phyloP scores from a whole-genome alignment of 2,329 filamentous ascomycete species.

The Aspergillus sp. region DNA sequence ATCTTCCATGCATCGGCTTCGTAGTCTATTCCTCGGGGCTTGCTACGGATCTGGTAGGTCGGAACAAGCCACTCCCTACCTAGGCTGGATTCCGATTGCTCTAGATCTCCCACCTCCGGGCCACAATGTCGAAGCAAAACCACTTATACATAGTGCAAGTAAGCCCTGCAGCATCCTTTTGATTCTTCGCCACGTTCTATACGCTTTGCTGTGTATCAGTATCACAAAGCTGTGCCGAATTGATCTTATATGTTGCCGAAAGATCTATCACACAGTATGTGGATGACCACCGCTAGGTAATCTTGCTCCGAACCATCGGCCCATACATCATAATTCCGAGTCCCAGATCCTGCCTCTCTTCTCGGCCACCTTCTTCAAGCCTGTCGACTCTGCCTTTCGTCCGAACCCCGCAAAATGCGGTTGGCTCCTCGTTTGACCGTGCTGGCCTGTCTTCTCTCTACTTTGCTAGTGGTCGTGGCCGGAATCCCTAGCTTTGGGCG shows the following conservation, averaged over 20 bases:
- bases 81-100: not conserved
- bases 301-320: not conserved
- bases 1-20: constrained; percentile 11
- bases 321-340: not conserved
- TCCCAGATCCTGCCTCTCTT: not conserved
- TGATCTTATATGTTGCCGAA: not conserved
- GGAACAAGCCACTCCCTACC: no score
- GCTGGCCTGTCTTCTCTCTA: constrained; percentile 11
- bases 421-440: constrained; percentile 10
- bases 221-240: not conserved
- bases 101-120: not conserved
- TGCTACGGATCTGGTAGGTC: not conserved
- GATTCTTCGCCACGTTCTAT: constrained; percentile 15
- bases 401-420: constrained; percentile 12
- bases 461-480: constrained; percentile 12
- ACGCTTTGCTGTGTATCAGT: constrained; percentile 2
- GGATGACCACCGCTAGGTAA: not conserved
- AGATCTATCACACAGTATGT: not conserved
- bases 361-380: not conserved
- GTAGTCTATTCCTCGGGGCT: constrained; percentile 13
- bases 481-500: constrained; percentile 9
- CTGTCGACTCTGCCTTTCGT: not conserved
- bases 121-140: constrained; percentile 7
- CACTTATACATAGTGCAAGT: constrained; percentile 14
- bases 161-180: not conserved